These are phyloP conservation scores for Bipolaris cookei DNA, from an alignment of 2,329 filamentous ascomycete species.

Conservation along the genomic window DNA sequence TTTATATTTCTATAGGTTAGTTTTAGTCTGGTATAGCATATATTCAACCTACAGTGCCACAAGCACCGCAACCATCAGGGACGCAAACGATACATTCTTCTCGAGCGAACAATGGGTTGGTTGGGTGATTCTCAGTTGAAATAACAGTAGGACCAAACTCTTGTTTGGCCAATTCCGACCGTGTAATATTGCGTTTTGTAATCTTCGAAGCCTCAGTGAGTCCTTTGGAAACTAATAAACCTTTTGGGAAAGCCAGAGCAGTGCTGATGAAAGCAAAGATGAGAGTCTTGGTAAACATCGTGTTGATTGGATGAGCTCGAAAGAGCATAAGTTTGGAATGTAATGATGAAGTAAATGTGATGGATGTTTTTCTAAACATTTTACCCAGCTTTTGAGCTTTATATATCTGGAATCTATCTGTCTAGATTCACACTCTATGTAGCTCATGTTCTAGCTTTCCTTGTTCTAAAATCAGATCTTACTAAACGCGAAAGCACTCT, in stretches of 20 bases:
- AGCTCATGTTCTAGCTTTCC: no score
- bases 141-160: background rate
- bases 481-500: no score
- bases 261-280: background rate
- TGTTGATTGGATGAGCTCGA: background rate
- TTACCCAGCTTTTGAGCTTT: background rate
- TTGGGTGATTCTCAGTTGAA: background rate
- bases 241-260: background rate
- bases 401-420: background rate
- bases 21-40: background rate
- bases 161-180: background rate
- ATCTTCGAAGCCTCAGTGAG: background rate
- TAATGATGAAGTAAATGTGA: background rate
- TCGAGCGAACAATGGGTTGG: background rate
- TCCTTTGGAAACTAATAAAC: background rate
- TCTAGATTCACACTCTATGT: no score
- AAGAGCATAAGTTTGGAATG: background rate
- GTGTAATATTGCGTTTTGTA: background rate
- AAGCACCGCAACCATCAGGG: background rate
- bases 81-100: background rate
- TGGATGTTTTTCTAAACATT: background rate
- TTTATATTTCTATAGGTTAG: background rate
- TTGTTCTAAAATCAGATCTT: no score
- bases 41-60: background rate
- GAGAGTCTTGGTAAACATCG: background rate